These are phyloP conservation scores for Rhododendron henanense DNA, from an alignment of 148 eudicot species.

Conservation along the genomic window DNA sequence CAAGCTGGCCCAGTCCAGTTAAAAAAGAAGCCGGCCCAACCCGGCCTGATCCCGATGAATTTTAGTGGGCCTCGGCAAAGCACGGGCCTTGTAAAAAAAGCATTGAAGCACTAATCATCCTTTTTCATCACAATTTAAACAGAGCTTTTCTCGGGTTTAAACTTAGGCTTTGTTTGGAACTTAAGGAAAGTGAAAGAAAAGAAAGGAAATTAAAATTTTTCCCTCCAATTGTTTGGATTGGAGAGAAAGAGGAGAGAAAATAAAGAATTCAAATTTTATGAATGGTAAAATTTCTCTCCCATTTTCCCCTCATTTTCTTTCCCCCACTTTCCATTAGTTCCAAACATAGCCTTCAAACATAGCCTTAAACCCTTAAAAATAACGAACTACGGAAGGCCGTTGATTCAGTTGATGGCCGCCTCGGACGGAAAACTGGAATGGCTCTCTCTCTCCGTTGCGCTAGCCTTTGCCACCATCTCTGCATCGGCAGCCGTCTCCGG, in stretches of 20 bases:
- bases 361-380: neutral
- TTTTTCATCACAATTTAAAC: neutral
- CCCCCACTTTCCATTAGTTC: too few species aligned
- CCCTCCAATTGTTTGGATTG: too few species aligned
- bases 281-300: too few species aligned
- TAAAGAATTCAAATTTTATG: too few species aligned
- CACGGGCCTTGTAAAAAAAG: neutral
- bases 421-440: slow-evolving; percentile 30
- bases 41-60: neutral
- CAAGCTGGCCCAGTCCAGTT: too few species aligned
- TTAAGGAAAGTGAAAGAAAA: too few species aligned
- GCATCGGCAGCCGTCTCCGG: slow-evolving; percentile 34
- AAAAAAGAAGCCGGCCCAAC: neutral
- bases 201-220: too few species aligned
- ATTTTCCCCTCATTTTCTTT: too few species aligned
- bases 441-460: slow-evolving; percentile 32
- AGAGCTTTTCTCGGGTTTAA: neutral
- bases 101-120: neutral
- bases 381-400: neutral
- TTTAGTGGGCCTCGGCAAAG: neutral
- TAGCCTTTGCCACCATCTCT: slow-evolving; percentile 31
- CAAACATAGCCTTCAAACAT: too few species aligned
- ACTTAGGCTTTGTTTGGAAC: too few species aligned
- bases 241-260: too few species aligned
- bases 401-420: slow-evolving; percentile 20